phyloP scores from a whole-genome alignment of 805 yeast genomes.

The Schwanniomyces pseudopolymorphus region DNA sequence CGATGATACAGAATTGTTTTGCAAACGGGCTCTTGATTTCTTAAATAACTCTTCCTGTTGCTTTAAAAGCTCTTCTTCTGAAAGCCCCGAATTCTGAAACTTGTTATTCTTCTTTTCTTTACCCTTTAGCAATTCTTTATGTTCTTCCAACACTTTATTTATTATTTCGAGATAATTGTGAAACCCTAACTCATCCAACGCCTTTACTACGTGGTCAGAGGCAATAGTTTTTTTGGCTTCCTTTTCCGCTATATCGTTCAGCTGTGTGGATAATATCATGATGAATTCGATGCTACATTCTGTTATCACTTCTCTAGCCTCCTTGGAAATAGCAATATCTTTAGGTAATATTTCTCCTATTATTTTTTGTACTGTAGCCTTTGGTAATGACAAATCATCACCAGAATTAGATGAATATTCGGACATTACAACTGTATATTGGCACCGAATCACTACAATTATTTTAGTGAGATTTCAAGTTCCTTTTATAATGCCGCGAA shows the following conservation, averaged over 20 bases:
- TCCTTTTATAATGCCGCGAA: conserved; percentile 3
- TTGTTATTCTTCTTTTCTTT: conserved; percentile 90
- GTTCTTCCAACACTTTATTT: conserved; percentile 76
- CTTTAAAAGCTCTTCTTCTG: conserved; percentile 87
- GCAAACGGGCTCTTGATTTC: conserved; percentile 65
- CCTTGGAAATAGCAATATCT: conserved; percentile 87
- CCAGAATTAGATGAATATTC: conserved; percentile 35
- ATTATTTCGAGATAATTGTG: conserved; percentile 79
- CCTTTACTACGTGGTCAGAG: conserved; percentile 91
- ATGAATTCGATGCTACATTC: conserved; percentile 96
- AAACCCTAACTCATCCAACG: conserved; percentile 84
- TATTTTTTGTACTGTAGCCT: conserved; percentile 94
- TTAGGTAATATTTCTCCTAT: conserved; percentile 85
- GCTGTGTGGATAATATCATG: conserved; percentile 90
- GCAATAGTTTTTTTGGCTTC: conserved; percentile 96
- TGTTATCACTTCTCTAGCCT: conserved; percentile 91
- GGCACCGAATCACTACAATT: background rate
- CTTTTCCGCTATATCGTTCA: conserved; percentile 93
- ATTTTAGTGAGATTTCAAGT: background rate
- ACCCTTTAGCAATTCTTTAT: conserved; percentile 83
- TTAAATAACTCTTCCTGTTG: conserved; percentile 94
- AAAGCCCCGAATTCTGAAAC: conserved; percentile 86
- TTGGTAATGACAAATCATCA: conserved; percentile 45
- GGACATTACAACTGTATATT: conserved; percentile 25
- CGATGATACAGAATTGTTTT: conserved; percentile 22